Evolutionary conservation across 2,329 filamentous ascomycete species (phyloP), one percentile per base, ranked within the genome.

Genomic region (Pestalotiopsis sp.): DNA sequence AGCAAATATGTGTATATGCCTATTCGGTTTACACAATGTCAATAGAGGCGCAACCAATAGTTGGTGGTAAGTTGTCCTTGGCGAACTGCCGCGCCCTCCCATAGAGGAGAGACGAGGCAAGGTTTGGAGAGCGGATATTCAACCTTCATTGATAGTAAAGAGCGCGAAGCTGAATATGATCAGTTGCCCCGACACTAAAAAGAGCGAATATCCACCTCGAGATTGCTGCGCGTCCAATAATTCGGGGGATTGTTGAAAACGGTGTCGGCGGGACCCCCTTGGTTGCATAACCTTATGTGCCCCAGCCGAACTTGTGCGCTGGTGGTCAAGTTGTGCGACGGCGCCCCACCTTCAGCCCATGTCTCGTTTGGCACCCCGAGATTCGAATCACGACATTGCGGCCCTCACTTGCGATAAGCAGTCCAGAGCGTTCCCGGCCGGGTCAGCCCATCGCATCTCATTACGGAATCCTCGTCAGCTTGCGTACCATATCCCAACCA

Each of bases 391-490:
- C 58, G 58, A 61, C 58, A 61, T 61, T 20, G 11, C 58, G 30
- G 20, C 35, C 58, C 30, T 61, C 58, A 39, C 24, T 61, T 61
- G 58, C 58, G 58, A 61, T 61, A 61, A 61, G 58, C 26, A 61
- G 35, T 61, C 58, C n/a, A 61, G 58, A 61, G 58, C 58, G n/a
- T 39, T 20, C 10, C 30, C 58, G 26, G 26, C 24, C 58, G 26
- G 26, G 24, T 35, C 30, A 35, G 30, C 30, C n/a, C n/a, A 35
- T 20, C 58, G 17, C 14, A 61, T 61, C 58, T 61, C 58, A 61
- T 61, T 61, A 61, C 58, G 26, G n/a, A 39, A 61, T 61, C 58
- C 58, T 61, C 58, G 58, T 61, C 58, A 61, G 58, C 58, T 61
- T 20, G 35, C 26, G 58, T 20, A 35, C 58, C n/a, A 61, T 61